Conservation (phyloP, 164 flowering plant species). For the Vitis labrusca region DNA sequence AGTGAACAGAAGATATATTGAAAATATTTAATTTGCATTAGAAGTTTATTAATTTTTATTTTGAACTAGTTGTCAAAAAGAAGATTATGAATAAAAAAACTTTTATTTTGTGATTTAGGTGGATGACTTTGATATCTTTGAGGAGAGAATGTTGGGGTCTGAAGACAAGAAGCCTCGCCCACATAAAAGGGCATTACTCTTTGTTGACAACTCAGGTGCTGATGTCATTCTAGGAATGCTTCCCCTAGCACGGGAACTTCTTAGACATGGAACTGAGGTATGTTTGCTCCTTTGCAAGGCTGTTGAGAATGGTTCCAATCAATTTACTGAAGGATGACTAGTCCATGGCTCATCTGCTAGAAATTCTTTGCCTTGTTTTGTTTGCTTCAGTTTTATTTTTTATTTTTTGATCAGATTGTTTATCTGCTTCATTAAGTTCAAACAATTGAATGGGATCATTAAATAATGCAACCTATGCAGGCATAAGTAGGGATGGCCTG, state of each 20-base stretch:
- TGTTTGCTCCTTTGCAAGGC: conserved; percentile 15
- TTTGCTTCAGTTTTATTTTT: background rate
- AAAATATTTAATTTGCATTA: background rate
- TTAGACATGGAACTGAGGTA: conserved; percentile 96
- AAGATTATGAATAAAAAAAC: background rate
- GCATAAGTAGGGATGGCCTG: background rate
- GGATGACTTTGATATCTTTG: conserved; percentile 84
- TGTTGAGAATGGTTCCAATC: background rate
- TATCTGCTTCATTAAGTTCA: too few relatives aligned
- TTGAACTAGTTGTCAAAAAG: background rate
- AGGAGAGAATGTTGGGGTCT: conserved; percentile 89
- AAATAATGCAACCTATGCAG: background rate
- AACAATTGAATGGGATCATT: background rate
- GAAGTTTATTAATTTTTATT: background rate
- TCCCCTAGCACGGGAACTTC: conserved; percentile 94
- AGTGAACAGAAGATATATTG: conserved; percentile 22
- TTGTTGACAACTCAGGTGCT: conserved; percentile 99
- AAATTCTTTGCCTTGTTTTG: background rate
- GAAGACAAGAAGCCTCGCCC: conserved; percentile 51
- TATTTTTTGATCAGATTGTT: background rate
- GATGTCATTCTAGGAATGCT: conserved; percentile 96
- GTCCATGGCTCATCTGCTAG: background rate
- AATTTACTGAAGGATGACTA: background rate
- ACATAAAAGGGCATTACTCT: conserved; percentile 89
- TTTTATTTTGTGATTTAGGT: conserved; percentile 49